A percentile compares a stretch with the other conserved stretches of the same genome.
phyloP scores from a whole-genome alignment of 345 rosid genomes.

The Clarkia xantiana region DNA sequence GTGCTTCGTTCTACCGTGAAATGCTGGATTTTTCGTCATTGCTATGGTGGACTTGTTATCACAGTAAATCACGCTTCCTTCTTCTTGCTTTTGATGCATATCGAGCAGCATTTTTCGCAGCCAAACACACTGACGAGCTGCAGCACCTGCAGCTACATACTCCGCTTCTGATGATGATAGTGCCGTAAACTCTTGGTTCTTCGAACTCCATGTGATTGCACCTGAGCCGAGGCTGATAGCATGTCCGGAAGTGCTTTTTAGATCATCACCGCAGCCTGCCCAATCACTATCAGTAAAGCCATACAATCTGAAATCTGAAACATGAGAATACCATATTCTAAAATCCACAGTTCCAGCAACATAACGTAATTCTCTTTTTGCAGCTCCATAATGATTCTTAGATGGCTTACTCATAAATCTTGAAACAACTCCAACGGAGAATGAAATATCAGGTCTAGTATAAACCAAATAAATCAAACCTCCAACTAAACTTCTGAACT shows the following conservation, averaged over 20 bases:
- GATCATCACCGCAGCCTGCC: neutral
- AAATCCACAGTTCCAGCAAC: neutral
- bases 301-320: neutral
- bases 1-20: no score
- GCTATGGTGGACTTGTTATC: no score
- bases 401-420: neutral
- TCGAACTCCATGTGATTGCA: neutral
- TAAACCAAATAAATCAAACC: neutral
- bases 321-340: neutral
- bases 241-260: no score
- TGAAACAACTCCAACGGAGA: neutral
- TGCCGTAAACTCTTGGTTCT: neutral
- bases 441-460: neutral
- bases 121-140: no score
- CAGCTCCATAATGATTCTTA: neutral
- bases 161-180: no score
- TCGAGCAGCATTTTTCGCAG: no score
- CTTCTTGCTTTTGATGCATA: no score
- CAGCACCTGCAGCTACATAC: no score
- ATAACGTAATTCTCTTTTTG: neutral
- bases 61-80: no score
- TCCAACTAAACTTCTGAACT: neutral
- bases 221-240: no score
- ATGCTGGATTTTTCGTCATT: no score
- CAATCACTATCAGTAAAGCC: neutral